phyloP scores from a whole-genome alignment of 192 early-diverging fungal genomes.

The Coemansia sp. region DNA sequence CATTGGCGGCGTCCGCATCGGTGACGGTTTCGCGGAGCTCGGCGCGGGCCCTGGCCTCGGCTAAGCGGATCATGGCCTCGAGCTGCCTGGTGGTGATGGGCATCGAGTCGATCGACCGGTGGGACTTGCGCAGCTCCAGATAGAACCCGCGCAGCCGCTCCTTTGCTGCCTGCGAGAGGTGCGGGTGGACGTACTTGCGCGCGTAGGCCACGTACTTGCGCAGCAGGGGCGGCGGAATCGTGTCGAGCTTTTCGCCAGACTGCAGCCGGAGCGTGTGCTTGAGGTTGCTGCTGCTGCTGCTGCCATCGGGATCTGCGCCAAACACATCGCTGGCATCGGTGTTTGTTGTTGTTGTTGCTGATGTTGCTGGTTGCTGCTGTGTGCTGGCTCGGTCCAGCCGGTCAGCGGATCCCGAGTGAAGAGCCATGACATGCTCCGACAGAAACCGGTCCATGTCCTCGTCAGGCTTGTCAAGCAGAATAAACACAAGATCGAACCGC shows the following conservation, averaged over 20 bases:
- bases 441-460: slow-evolving; percentile 77
- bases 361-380: neutral
- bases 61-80: slow-evolving; percentile 74
- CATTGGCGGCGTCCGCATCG: slow-evolving; percentile 69
- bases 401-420: slow-evolving; percentile 52
- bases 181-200: slow-evolving; percentile 72
- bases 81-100: slow-evolving; percentile 82
- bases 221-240: slow-evolving; percentile 64
- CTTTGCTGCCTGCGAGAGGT: slow-evolving; percentile 62
- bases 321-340: slow-evolving; percentile 8
- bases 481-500: slow-evolving; percentile 81
- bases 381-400: slow-evolving; percentile 2
- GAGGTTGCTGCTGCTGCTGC: slow-evolving; percentile 3
- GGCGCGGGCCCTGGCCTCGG: slow-evolving; percentile 74
- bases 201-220: slow-evolving; percentile 89
- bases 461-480: slow-evolving; percentile 78
- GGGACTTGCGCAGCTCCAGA: slow-evolving; percentile 62
- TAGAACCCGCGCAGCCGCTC: slow-evolving; percentile 70
- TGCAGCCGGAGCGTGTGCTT: slow-evolving; percentile 51
- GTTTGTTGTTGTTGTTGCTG: neutral
- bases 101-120: slow-evolving; percentile 66
- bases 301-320: neutral
- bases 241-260: slow-evolving; percentile 59
- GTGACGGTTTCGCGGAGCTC: slow-evolving; percentile 77
- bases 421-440: slow-evolving; percentile 78